Evolutionary conservation across 495 filamentous ascomycete genomes (phyloP), one percentile per base, ranked within the genome.

Genomic region (Podospora sp.): DNA sequence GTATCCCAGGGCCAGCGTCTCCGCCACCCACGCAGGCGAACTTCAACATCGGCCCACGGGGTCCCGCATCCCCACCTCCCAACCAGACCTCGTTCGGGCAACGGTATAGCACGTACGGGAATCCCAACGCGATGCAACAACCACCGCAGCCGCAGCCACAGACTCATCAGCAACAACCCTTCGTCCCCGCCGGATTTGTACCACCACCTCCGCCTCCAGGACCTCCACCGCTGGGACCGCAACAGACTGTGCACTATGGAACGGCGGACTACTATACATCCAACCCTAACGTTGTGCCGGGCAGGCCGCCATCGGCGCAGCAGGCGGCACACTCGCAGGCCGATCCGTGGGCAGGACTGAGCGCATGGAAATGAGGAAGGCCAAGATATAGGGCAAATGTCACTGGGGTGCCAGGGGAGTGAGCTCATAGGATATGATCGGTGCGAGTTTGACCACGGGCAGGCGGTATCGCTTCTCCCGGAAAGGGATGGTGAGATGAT

Each of bases 131-230:
- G 11, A 68, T 68, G 2, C 70, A 63, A n/a, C 70, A 40, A n/a
- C 63, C 51, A 4, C 69, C 66, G 40, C 75, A 65, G 7, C 70
- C 63, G 9, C 69, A 60, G 12, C 72, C 67, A 20, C 76, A 70
- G 24, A 71, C 79, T 35, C 78, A 78, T 24, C 76, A 75, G 35
- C 75, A 81, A 46, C 40, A 46, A 46, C 40, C 40, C 49, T 85
- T 83, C 58, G 82, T 94, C 69, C 92, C 92, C 35, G 86, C 87
- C 20, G 93, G 93, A 20, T 97, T 96, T 75, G 87, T 97, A 46
- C 94, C 94, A 0, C 94, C 94, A 0, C 94, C 94, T 9, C 94
- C 94, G 21, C 94, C 94, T 0, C 91, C 90, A 2, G 91, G 90
- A 14, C 92, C 92, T 9, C 90, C 92, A 40, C 90, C 92, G 49